These are phyloP conservation scores for Microsporum ferrugineum DNA, from an alignment of 2,329 filamentous ascomycete species.

Conservation along the genomic window DNA sequence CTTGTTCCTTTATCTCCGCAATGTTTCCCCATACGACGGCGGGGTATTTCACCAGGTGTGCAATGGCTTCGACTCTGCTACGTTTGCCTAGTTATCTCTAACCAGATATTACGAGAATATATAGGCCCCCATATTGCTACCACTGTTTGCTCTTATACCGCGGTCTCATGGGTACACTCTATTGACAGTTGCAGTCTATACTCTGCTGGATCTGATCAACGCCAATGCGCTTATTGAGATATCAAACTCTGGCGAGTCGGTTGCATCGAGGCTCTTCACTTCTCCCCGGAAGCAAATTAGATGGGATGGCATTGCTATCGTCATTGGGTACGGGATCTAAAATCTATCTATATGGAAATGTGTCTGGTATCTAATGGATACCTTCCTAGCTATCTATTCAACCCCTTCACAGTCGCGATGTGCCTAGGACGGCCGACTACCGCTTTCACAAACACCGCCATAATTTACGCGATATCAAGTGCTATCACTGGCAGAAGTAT, in stretches of 20 bases:
- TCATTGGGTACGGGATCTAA: constrained; percentile 53
- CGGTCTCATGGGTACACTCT: constrained; percentile 54
- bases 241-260: constrained; percentile 67
- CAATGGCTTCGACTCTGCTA: not conserved
- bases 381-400: constrained; percentile 68
- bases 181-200: constrained; percentile 70
- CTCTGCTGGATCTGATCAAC: constrained; percentile 66
- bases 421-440: constrained; percentile 83
- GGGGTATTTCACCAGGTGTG: constrained; percentile 61
- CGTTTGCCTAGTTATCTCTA: not conserved
- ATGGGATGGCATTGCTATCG: constrained; percentile 65
- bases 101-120: not conserved
- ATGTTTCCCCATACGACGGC: constrained; percentile 93
- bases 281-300: constrained; percentile 63
- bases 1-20: constrained; percentile 87
- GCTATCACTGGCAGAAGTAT: constrained; percentile 62
- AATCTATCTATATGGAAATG: not conserved
- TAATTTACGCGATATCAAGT: constrained; percentile 70
- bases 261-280: constrained; percentile 61
- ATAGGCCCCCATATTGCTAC: constrained; percentile 76
- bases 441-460: constrained; percentile 78
- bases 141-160: constrained; percentile 81
- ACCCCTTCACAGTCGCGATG: constrained; percentile 83
- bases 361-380: not conserved
- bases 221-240: constrained; percentile 69